Evolutionary conservation across 83 land plant species (phyloP), one percentile per base, ranked within the genome.

Genomic region (Picea abies): DNA sequence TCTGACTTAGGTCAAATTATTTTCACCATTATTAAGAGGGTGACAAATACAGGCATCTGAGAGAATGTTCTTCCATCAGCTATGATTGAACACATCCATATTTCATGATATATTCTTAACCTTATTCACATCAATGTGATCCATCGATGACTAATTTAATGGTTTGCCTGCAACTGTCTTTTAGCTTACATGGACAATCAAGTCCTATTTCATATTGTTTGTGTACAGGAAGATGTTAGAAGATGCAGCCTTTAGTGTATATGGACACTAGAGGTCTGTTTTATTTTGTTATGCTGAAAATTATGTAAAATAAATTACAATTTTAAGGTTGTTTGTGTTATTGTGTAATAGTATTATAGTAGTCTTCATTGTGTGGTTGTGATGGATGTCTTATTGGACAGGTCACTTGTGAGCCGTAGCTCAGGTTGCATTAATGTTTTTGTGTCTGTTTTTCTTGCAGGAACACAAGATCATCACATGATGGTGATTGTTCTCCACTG

Each of bases 401-500:
- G 3, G 62, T 19, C 64, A 10, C 29, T 64, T 65, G 35, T 20
- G 4, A 22, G 35, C 0, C 17, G 9, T 29, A n/a, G 71, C 37
- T 35, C 14, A 39, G 14, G 2, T 5, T 12, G 35, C 66, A 20
- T n/a, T 63, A 37, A 63, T 80, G 71, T 15, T 12, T 44, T 67
- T 1, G 2, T 64, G 10, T 0, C 19, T 7, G 29, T 62, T 29
- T 44, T 39, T 78, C 0, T 20, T 20, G 63, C 87, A 86, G 92
- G 75, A 72, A 41, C 78, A 68, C 85, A 23, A 80, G 79, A 60
- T 83, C 84, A 80, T 81, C 83, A 10, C 62, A 39, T 49, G 80
- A 83, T 64, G 82, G 66, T 47, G 78, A 35, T 60, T 65, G 17
- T 9, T 82, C 83, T 16, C 89, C 83, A 1, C 58, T 66, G 17